Evolutionary conservation across 352 stramenopile genomes (phyloP), one percentile per base, ranked within the genome.

Genomic region (Globisporangium sylvaticum): DNA sequence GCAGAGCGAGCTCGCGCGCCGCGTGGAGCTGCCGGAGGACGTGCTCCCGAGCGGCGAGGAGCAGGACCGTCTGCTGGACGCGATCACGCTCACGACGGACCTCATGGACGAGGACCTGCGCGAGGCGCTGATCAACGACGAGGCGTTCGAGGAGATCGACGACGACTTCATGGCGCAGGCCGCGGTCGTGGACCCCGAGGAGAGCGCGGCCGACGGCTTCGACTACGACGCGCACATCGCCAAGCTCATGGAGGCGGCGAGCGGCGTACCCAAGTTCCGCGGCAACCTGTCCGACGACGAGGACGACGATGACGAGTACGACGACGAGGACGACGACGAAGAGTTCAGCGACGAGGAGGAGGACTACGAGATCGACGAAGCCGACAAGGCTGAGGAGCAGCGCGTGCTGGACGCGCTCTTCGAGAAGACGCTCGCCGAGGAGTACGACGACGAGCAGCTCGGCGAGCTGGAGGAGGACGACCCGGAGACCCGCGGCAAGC

Each of bases 181-280:
- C 0, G 79, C 87, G 20, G 52, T 71, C 27, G 78, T 89, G 18
- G 77, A 81, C 25, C 61, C 54, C 3, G 73, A 69, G 18, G 73
- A 73, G n/a, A 68, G 56, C 34, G 69, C 27, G 0, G 31, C 29
- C 4, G 88, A 89, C 55, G 89, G 80, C 8, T 98, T 98, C 71
- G 92, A 98, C 69, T 98, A 97, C 70, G 92, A 98, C 55, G 89
- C 89, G 22, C 93, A 98, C 67, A 97, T 98, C 67, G 91, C 89
- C 37, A 94, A 91, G 68, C 80, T 98, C 25, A 97, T 98, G 87
- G 89, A 88, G 10, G 83, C 89, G 4, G 89, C 89, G 1, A 92
- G 84, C 31, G 86, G 87, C 56, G 74, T 93, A 4, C 83, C 83
- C 25, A 83, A 90, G 65, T 83, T 73, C 67, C 75, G 75, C n/a